Evolutionary conservation across 1,284 basidiomycete genomes (phyloP), one percentile per base, ranked within the genome.

Genomic region (Rhodotorula sp.): DNA sequence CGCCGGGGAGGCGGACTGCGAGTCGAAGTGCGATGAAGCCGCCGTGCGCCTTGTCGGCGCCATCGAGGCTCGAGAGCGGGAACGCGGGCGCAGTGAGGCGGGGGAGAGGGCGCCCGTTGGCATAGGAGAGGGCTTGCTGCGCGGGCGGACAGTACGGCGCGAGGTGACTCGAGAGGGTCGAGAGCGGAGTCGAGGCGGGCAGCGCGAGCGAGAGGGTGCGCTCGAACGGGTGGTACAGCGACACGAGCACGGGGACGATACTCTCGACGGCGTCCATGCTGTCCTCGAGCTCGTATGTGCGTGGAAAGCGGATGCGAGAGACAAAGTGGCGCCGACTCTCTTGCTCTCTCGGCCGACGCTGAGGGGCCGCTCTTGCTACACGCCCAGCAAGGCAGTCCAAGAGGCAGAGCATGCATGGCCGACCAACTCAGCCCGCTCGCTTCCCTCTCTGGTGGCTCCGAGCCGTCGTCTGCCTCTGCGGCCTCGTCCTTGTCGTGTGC

Each of bases 141-240:
- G 89, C 83, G 26, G 83, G 78, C 0, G 86, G 84, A 76, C 89
- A 90, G 71, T 86, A 86, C 48, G 84, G 81, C 52, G 83, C 80
- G 47, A 90, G 83, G 60, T 87, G 81, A 61, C 83, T 79, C 55
- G 86, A 84, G 34, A 91, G 80, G 61, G 84, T 82, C 19, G 82
- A 80, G 19, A 90, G 73, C 26, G 83, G 81, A 0, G 87, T 85
- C 15, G 84, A 81, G 0, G 84, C 82, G 0, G 88, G 85, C 1
- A 88, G 84, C 5, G 84, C 83, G 66, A 93, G 83, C 19, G 87
- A 86, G 34, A 92, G 81, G 2, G 90, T 88, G 0, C 61, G 60
- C 28, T 88, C 85, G 80, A 91, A 91, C 4, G 91, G 91, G 19
- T 88, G 79, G 78, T 92, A 92, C 2, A 90, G 84, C 15, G 89